Conservation (phyloP, 1,284 basidiomycete genomes). For the Tylopilus orsonianus region DNA sequence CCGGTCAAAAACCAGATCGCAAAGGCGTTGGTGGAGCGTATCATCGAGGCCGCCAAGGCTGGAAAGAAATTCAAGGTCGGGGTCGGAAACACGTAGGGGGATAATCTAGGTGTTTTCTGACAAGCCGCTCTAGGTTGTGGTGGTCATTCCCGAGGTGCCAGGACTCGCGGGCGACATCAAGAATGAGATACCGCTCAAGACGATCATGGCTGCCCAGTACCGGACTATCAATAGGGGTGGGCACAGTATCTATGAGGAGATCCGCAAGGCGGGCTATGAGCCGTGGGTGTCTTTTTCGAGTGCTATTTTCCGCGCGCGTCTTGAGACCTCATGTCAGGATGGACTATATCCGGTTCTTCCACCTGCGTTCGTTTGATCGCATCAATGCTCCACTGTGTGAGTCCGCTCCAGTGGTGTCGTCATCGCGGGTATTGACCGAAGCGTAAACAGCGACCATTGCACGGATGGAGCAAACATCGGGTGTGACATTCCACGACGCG, state of each 20-base stretch:
- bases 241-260: slow-evolving; percentile 80
- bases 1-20: slow-evolving; percentile 83
- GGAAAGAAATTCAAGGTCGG: slow-evolving; percentile 78
- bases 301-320: no score
- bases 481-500: slow-evolving; percentile 80
- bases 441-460: slow-evolving; percentile 51
- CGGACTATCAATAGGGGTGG: slow-evolving; percentile 88
- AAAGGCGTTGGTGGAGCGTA: slow-evolving; percentile 77
- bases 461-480: slow-evolving; percentile 71
- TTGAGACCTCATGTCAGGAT: slow-evolving; percentile 46
- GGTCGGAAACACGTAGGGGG: not conserved
- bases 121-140: slow-evolving; percentile 53
- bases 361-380: slow-evolving; percentile 86
- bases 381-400: slow-evolving; percentile 78
- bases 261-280: slow-evolving; percentile 78
- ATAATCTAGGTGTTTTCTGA: no score
- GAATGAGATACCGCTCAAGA: slow-evolving; percentile 67
- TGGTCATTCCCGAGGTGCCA: slow-evolving; percentile 82
- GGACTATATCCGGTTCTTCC: slow-evolving; percentile 86
- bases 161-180: slow-evolving; percentile 84
- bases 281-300: slow-evolving; percentile 57
- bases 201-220: slow-evolving; percentile 82
- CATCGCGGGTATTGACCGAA: slow-evolving; percentile 1
- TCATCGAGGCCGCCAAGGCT: slow-evolving; percentile 72
- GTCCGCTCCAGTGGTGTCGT: slow-evolving; percentile 17